Base-by-base conservation (phyloP, 148 eudicot genomes). In the Nepenthes mirabilis region DNA sequence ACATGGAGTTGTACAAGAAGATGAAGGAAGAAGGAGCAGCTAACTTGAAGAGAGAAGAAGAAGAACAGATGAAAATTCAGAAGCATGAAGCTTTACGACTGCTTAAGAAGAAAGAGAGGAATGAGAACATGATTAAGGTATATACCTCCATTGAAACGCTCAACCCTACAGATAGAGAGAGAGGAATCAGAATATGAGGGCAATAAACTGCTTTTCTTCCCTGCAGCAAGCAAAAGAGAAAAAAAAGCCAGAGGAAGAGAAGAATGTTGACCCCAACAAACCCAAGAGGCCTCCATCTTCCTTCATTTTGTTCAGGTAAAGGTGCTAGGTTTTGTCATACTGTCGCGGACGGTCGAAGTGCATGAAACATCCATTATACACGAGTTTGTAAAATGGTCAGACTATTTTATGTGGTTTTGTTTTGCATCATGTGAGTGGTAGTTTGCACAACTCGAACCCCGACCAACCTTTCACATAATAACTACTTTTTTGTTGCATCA, bases 281-380 rank as follows among this genome's bases (percentile, higher is more conserved):
- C 96, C 98, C 2, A 91, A 82, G 78, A 82, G 69, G 73, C 96
- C 98, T 36, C 81, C 90, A 34, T 91, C 98, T 23, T 91, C 98
- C 34, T 91, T 63, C 78, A 23, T 91, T 48, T 53, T 85, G 43
- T 91, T 88, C 76, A 82, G 95, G 95, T 83, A 52, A 59, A 13
- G 37, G 4, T 36, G 2, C 64, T 1, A 8, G 8, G 45, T 3
- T 3, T 40, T 4, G 45, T 40, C 8, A 3, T 33, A 57, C 40
- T 43, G 33, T 40, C 11, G 12, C 32, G 33, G 45, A 23, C 23
- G 0, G 23, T 23, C 23, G 0, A 0, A 23, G 23, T 23, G 0
- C 23, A 23, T 23, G 23, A 23, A 23, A 23, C 23, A 23, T 23
- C 23, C 23, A 23, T 23, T 23, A 23, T 23, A 23, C 23, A 23